Evolutionary conservation across 768 basidiomycete genomes (phyloP).

Genomic region (Lentinula sp.): DNA sequence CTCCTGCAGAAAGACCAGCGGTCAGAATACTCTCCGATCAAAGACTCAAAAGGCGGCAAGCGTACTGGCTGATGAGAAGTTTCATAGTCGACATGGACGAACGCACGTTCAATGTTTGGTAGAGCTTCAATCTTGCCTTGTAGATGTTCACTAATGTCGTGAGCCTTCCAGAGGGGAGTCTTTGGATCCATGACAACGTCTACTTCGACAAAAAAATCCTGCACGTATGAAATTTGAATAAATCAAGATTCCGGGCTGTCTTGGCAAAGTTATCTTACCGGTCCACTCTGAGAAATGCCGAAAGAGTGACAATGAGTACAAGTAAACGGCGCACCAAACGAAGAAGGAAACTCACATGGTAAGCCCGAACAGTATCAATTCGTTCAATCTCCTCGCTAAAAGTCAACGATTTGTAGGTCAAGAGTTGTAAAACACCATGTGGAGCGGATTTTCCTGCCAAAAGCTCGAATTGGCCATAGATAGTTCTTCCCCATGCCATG

Average conservation of each 20-base stretch:
- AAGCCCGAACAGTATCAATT: slow-evolving; percentile 89
- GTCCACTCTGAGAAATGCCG: slow-evolving; percentile 3
- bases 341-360: slow-evolving; percentile 50
- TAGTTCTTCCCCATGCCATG: slow-evolving; percentile 66
- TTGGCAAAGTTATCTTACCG: slow-evolving; percentile 1
- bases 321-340: neutral
- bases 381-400: slow-evolving; percentile 83
- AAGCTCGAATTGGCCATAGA: slow-evolving; percentile 76
- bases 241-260: neutral
- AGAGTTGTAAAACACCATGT: slow-evolving; percentile 81
- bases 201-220: slow-evolving; percentile 92
- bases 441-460: slow-evolving; percentile 92
- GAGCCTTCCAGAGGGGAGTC: slow-evolving; percentile 86
- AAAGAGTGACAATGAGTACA: neutral
- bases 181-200: slow-evolving; percentile 90
- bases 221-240: slow-evolving; percentile 5
- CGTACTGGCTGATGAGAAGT: slow-evolving; percentile 24
- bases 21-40: neutral
- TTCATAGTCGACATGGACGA: slow-evolving; percentile 94
- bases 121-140: slow-evolving; percentile 87
- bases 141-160: slow-evolving; percentile 76
- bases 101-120: slow-evolving; percentile 87
- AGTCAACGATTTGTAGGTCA: slow-evolving; percentile 90
- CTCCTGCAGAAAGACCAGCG: neutral
- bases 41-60: neutral